A percentile compares a stretch with the other conserved stretches of the same genome.
These are phyloP conservation scores for Hypholoma sublateritium DNA, from an alignment of 768 basidiomycete species.

Conservation along the genomic window DNA sequence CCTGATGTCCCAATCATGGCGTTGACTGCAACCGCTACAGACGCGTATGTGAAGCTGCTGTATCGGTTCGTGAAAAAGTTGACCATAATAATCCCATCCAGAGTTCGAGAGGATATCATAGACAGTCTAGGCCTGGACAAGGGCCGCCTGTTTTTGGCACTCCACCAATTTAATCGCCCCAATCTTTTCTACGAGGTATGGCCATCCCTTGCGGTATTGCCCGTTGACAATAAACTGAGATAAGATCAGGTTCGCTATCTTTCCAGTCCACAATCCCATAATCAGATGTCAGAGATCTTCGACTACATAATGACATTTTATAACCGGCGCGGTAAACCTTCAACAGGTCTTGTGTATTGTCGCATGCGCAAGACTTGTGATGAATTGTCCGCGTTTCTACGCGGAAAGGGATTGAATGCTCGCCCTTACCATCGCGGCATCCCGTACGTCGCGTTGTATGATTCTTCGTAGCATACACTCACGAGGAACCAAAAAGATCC, in stretches of 20 bases:
- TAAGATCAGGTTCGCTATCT: slow-evolving; percentile 59
- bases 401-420: slow-evolving; percentile 64
- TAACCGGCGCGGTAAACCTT: slow-evolving; percentile 53
- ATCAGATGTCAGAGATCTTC: slow-evolving; percentile 63
- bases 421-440: slow-evolving; percentile 78
- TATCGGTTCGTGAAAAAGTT: not conserved
- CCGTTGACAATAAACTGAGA: not conserved
- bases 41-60: slow-evolving; percentile 41
- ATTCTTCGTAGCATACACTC: not conserved
- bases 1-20: slow-evolving; percentile 83
- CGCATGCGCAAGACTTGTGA: slow-evolving; percentile 67
- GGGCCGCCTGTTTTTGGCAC: slow-evolving; percentile 55
- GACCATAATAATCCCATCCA: slow-evolving; percentile 24
- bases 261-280: slow-evolving; percentile 45
- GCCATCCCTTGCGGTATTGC: not conserved
- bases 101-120: slow-evolving; percentile 76
- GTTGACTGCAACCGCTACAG: slow-evolving; percentile 80
- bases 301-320: slow-evolving; percentile 68
- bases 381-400: slow-evolving; percentile 61
- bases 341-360: slow-evolving; percentile 80
- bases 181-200: slow-evolving; percentile 82
- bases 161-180: slow-evolving; percentile 78
- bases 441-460: slow-evolving; percentile 33
- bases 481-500: slow-evolving; percentile 29
- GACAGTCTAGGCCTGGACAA: slow-evolving; percentile 59